Conservation (phyloP, 2,329 filamentous ascomycete species). For the Hypoxylon sp. region DNA sequence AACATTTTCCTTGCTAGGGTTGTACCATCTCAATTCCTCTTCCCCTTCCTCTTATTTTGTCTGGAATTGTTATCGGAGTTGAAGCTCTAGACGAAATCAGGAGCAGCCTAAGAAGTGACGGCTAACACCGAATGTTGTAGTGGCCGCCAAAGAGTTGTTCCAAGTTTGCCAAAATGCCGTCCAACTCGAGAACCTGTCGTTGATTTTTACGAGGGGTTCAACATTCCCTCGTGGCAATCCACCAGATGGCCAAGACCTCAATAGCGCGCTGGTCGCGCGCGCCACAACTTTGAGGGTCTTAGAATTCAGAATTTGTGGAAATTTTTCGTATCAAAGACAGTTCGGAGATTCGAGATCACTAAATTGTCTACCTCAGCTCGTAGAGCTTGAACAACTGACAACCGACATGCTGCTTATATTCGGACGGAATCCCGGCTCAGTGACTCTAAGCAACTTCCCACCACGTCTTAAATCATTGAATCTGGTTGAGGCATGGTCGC, state of each 20-base stretch:
- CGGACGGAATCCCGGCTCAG: not conserved
- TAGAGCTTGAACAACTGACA: constrained; percentile 21
- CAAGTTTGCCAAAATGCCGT: constrained; percentile 11
- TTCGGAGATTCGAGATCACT: constrained; percentile 6
- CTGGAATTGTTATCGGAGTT: not conserved
- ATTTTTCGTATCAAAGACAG: constrained; percentile 4
- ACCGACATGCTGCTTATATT: constrained; percentile 24
- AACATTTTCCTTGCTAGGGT: not conserved
- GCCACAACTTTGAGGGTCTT: constrained; percentile 26
- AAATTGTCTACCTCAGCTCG: constrained; percentile 12
- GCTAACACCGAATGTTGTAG: constrained; percentile 10
- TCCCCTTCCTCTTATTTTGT: not conserved
- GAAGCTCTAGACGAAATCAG: not conserved
- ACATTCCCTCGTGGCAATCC: not conserved
- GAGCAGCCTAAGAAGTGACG: not conserved
- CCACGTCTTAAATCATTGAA: constrained; percentile 20
- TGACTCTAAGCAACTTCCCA: constrained; percentile 5
- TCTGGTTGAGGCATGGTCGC: constrained; percentile 5
- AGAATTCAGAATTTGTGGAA: constrained; percentile 23
- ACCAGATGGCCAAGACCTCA: constrained; percentile 11
- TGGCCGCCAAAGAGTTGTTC: constrained; percentile 15
- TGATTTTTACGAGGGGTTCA: constrained; percentile 11
- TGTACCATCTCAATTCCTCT: not conserved
- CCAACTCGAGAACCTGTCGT: constrained; percentile 23
- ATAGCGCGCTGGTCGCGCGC: constrained; percentile 8